Evolutionary conservation across 164 flowering plant genomes (phyloP), one percentile per base, ranked within the genome.

Genomic region (Paratinospora sagittata): DNA sequence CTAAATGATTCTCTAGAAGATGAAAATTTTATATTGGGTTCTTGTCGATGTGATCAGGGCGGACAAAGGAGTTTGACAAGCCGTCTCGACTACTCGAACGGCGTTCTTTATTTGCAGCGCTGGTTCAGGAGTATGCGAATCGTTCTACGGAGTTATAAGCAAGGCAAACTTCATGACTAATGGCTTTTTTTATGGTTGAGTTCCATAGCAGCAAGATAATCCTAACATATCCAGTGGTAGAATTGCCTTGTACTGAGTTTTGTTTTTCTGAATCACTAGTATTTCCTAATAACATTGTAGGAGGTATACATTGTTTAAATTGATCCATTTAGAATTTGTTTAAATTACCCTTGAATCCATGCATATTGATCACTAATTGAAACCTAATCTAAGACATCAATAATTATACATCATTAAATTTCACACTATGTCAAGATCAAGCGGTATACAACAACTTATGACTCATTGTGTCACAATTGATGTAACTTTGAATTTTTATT

Each of bases 121-220:
- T 90, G 79, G 98, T 94, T 66, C 93, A 92, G 73, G 98, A 94
- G 78, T 94, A 92, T 57, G 88, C 97, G 39, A 88, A 87, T 70
- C 86, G 98, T 1, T 88, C 97, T 3, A 33, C 90, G 0, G 91
- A 78, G 63, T 72, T 92, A 30, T 92, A 72, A 82, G 58, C 24
- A 8, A 61, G 5, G 30, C 0, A 0, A 62, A 0, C 12, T 14
- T 0, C 57, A 14, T 11, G n/a, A n/a, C n/a, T n/a, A n/a, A n/a
- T n/a, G n/a, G n/a, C n/a, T n/a, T n/a, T n/a, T n/a, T n/a, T n/a
- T n/a, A n/a, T n/a, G n/a, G n/a, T n/a, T n/a, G n/a, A n/a, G n/a
- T n/a, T n/a, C n/a, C n/a, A n/a, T n/a, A n/a, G n/a, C n/a, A n/a
- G n/a, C n/a, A n/a, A n/a, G n/a, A n/a, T n/a, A n/a, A n/a, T n/a